Conservation (phyloP, 192 early-diverging fungal genomes). For the Pilobolus umbonatus region DNA sequence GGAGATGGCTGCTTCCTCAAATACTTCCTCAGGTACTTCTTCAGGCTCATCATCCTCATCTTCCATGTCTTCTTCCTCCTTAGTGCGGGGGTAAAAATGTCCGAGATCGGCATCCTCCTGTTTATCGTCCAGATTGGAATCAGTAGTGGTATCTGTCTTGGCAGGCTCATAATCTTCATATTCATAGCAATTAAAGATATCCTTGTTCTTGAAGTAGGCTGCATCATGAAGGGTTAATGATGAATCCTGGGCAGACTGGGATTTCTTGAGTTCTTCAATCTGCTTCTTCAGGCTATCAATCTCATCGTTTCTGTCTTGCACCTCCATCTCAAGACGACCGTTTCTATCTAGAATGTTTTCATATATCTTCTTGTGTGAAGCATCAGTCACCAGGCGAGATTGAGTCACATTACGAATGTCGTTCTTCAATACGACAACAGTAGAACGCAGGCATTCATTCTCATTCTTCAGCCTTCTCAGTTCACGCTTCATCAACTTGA, state of each 20-base stretch:
- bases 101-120: too few species aligned
- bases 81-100: background rate
- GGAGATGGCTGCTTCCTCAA: conserved; percentile 33
- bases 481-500: conserved; percentile 22
- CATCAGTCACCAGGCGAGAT: conserved; percentile 23
- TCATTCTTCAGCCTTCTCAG: conserved; percentile 27
- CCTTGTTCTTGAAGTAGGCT: too few species aligned
- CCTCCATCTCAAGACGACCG: conserved; percentile 12
- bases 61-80: conserved; percentile 29
- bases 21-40: conserved; percentile 13
- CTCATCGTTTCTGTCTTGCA: conserved; percentile 18
- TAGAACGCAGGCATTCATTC: conserved; percentile 19
- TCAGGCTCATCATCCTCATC: conserved; percentile 21
- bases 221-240: too few species aligned
- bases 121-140: too few species aligned
- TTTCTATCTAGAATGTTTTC: conserved; percentile 12
- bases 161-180: background rate
- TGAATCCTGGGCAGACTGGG: too few species aligned
- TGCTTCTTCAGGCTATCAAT: conserved; percentile 16
- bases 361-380: conserved; percentile 20
- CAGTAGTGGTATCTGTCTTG: background rate
- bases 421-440: conserved; percentile 19
- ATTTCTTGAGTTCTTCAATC: conserved; percentile 11
- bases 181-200: background rate
- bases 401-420: conserved; percentile 20